These are phyloP conservation scores for Neonectria coccinea DNA, from an alignment of 2,329 filamentous ascomycete genomes.

Conservation along the genomic window DNA sequence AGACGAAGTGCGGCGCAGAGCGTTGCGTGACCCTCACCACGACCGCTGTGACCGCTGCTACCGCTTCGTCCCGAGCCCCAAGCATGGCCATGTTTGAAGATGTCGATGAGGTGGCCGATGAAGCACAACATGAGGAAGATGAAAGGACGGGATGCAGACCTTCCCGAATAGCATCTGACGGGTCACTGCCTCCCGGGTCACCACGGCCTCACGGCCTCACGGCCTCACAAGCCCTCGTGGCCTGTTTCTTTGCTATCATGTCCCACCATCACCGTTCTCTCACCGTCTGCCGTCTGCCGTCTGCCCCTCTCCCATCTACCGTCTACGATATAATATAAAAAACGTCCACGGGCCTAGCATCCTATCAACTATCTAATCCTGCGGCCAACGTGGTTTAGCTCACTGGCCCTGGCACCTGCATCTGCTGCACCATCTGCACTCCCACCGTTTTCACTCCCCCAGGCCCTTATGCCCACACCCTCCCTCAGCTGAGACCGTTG, in stretches of 20 bases:
- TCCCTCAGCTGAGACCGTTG: constrained; percentile 5
- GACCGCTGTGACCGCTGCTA: constrained; percentile 30
- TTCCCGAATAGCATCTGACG: constrained; percentile 7
- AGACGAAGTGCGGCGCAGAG: constrained; percentile 14
- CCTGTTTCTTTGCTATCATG: constrained; percentile 4
- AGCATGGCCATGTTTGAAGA: constrained; percentile 27
- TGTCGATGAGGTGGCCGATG: constrained; percentile 12
- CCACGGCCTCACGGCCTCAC: neutral
- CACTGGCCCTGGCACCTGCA: constrained; percentile 21
- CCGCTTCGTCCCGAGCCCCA: constrained; percentile 29
- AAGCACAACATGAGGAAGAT: constrained; percentile 23
- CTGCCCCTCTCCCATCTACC: neutral
- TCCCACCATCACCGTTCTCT: constrained; percentile 9
- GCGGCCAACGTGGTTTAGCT: constrained; percentile 23
- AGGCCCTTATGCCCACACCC: constrained; percentile 3
- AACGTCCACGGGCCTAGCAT: constrained; percentile 8
- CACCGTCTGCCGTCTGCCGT: constrained; percentile 7
- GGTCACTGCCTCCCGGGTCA: neutral
- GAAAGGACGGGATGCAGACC: constrained; percentile 22
- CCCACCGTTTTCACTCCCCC: constrained; percentile 2
- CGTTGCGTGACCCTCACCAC: constrained; percentile 19
- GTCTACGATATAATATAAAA: no score
- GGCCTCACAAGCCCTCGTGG: constrained; percentile 2
- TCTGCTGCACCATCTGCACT: constrained; percentile 9
- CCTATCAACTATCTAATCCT: neutral